A percentile compares a stretch with the other conserved stretches of the same genome.
These are phyloP conservation scores for Aspergillus ochraceoroseus DNA, from an alignment of 2,329 filamentous ascomycete species.

Conservation along the genomic window DNA sequence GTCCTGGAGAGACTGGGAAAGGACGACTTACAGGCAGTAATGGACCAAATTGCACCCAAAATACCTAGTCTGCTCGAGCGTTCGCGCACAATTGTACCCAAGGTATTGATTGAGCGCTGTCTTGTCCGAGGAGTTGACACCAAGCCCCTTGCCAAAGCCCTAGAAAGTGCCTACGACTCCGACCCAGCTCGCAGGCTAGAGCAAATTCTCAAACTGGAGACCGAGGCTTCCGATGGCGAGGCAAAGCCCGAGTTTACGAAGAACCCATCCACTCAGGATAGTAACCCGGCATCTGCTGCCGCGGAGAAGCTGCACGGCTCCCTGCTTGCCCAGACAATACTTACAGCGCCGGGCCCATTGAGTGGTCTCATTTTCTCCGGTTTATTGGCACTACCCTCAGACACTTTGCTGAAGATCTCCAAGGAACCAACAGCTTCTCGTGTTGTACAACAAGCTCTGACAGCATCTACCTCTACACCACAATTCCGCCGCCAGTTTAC, in stretches of 20 bases:
- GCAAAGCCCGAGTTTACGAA: conserved; percentile 44
- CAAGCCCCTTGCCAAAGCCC: conserved; percentile 51
- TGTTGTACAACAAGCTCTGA: conserved; percentile 60
- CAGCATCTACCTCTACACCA: conserved; percentile 48
- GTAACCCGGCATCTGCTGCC: conserved; percentile 38
- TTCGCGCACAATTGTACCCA: conserved; percentile 72
- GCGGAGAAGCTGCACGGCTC: conserved; percentile 69
- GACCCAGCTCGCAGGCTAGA: conserved; percentile 50
- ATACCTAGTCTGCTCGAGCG: conserved; percentile 68
- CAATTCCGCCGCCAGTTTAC: conserved; percentile 61
- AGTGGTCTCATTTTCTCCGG: conserved; percentile 67
- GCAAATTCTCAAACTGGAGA: conserved; percentile 57
- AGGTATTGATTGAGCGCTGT: conserved; percentile 77
- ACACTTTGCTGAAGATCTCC: conserved; percentile 60
- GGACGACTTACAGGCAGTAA: conserved; percentile 72
- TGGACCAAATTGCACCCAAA: conserved; percentile 66
- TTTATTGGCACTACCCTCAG: conserved; percentile 56
- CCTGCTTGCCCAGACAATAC: conserved; percentile 73
- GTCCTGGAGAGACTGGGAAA: conserved; percentile 79
- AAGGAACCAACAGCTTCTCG: conserved; percentile 57
- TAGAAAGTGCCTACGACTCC: conserved; percentile 56
- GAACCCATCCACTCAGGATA: conserved; percentile 10
- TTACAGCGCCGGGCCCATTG: conserved; percentile 65
- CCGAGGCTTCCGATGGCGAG: conserved; percentile 46
- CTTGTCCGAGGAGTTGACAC: conserved; percentile 60